phyloP scores from a whole-genome alignment of 495 filamentous ascomycete species.

The Cercophora newfieldiana region DNA sequence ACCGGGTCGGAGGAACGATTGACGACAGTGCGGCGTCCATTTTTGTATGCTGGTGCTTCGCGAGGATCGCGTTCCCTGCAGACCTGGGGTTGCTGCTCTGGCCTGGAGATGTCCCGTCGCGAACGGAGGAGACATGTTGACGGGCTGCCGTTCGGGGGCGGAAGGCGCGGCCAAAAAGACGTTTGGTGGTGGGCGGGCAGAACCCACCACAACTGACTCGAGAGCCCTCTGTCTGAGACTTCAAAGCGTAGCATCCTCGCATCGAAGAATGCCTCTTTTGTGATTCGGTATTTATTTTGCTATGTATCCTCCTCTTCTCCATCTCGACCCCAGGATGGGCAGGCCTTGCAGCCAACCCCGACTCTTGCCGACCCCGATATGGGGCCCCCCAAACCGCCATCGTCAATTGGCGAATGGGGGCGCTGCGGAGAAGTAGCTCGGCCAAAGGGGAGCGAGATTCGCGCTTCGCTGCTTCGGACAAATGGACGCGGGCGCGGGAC shows the following conservation, averaged over 20 bases:
- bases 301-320: neutral
- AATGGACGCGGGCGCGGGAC: constrained; percentile 1
- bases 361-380: neutral
- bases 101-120: neutral
- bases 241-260: neutral
- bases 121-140: neutral
- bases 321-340: neutral
- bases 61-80: neutral
- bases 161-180: neutral
- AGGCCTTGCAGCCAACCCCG: neutral
- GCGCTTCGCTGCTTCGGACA: constrained; percentile 14
- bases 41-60: neutral
- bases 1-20: neutral
- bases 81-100: neutral
- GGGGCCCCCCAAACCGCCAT: neutral
- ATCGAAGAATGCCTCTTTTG: neutral
- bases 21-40: neutral
- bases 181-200: neutral
- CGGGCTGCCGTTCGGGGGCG: neutral
- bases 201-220: neutral
- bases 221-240: neutral
- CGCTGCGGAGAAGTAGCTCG: constrained; percentile 5
- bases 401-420: constrained; percentile 8
- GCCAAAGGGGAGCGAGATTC: neutral
- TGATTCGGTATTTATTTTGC: neutral